Percentiles rank a stretch among this genome's conserved stretches.
These are phyloP conservation scores for Coemansia sp. DNA, from an alignment of 192 early-diverging fungal species.

Conservation along the genomic window DNA sequence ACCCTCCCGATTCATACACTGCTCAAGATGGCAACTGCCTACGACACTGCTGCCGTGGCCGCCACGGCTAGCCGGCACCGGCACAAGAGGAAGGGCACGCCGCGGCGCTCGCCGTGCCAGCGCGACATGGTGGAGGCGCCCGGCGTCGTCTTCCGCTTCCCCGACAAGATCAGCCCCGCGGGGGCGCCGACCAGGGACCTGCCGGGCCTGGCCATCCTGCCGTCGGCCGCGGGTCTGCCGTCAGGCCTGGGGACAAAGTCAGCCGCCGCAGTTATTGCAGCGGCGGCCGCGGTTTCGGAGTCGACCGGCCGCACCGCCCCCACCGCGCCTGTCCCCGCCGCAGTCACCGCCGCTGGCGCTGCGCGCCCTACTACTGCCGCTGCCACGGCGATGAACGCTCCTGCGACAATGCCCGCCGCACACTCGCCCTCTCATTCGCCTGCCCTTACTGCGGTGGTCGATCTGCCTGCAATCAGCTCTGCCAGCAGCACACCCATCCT, in stretches of 20 bases:
- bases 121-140: slow-evolving; percentile 45
- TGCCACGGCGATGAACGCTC: neutral
- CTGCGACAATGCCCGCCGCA: slow-evolving; percentile 3
- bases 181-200: slow-evolving; percentile 7
- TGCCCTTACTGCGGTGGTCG: slow-evolving; percentile 9
- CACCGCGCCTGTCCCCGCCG: neutral
- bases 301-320: slow-evolving; percentile 1
- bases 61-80: slow-evolving; percentile 21
- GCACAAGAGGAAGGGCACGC: slow-evolving; percentile 49
- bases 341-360: slow-evolving; percentile 2
- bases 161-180: slow-evolving; percentile 39
- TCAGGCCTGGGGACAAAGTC: slow-evolving; percentile 42
- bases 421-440: slow-evolving; percentile 4
- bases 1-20: neutral
- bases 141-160: slow-evolving; percentile 50
- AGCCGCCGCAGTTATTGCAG: slow-evolving; percentile 36
- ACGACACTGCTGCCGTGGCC: slow-evolving; percentile 11
- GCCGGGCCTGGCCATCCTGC: slow-evolving; percentile 34
- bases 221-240: slow-evolving; percentile 41
- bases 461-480: slow-evolving; percentile 18
- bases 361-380: slow-evolving; percentile 2
- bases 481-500: slow-evolving; percentile 37
- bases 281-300: slow-evolving; percentile 16
- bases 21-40: slow-evolving; percentile 22
- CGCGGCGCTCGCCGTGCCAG: slow-evolving; percentile 46